Evolutionary conservation across 805 yeast species (phyloP).

Genomic region (Starmerella riodocensis): DNA sequence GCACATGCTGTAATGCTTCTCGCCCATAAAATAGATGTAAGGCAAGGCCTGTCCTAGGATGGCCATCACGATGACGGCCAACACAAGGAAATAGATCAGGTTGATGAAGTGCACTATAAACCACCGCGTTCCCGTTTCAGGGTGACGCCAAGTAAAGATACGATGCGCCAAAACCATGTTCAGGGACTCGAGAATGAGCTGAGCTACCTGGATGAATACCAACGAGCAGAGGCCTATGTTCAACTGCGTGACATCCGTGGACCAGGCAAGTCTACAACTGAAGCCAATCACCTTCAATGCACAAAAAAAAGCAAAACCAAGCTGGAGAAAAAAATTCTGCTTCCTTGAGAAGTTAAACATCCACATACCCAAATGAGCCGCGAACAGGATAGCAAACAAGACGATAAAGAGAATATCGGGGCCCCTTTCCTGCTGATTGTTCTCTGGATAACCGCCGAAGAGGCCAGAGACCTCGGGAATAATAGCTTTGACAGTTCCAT

Average conservation of each 20-base stretch:
- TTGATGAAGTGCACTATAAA: slow-evolving; percentile 41
- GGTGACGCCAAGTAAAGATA: slow-evolving; percentile 65
- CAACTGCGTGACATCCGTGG: slow-evolving; percentile 35
- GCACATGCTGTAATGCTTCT: slow-evolving; percentile 36
- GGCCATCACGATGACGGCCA: slow-evolving; percentile 53
- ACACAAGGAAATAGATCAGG: slow-evolving; percentile 39
- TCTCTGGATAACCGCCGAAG: slow-evolving; percentile 43
- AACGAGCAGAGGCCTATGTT: slow-evolving; percentile 43
- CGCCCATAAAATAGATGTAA: slow-evolving; percentile 41
- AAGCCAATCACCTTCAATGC: slow-evolving; percentile 45
- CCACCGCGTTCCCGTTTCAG: slow-evolving; percentile 46
- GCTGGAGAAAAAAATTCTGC: slow-evolving; percentile 45
- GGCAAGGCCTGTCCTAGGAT: slow-evolving; percentile 52
- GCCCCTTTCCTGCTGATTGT: slow-evolving; percentile 36
- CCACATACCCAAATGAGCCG: slow-evolving; percentile 39
- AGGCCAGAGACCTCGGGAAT: slow-evolving; percentile 26
- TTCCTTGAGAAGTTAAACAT: slow-evolving; percentile 38
- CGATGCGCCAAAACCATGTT: slow-evolving; percentile 59
- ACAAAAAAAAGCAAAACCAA: slow-evolving; percentile 44
- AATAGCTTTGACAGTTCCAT: slow-evolving; percentile 16
- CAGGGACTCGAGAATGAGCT: slow-evolving; percentile 44
- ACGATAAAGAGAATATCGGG: slow-evolving; percentile 49
- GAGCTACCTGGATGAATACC: slow-evolving; percentile 44
- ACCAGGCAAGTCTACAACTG: slow-evolving; percentile 47
- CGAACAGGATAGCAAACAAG: slow-evolving; percentile 36